Percentiles rank a stretch among this genome's conserved stretches.
These are phyloP conservation scores for Mucor lusitanicus DNA, from an alignment of 371 early-diverging fungal species.

Conservation along the genomic window DNA sequence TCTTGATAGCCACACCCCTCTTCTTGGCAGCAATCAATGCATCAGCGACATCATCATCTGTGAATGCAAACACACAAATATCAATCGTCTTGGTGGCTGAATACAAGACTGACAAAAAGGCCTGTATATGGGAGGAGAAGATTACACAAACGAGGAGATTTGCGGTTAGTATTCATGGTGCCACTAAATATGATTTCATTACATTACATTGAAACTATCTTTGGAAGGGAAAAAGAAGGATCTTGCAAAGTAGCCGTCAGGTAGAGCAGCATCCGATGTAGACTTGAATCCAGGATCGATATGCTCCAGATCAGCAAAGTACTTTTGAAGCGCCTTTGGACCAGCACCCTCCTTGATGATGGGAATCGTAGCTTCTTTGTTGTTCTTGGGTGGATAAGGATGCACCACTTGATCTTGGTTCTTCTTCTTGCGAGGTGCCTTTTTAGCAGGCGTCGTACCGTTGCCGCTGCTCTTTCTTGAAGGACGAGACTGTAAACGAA, in stretches of 20 bases:
- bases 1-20: constrained; percentile 52
- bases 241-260: constrained; percentile 36
- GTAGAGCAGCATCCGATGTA: constrained; percentile 13
- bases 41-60: constrained; percentile 68
- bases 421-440: constrained; percentile 16
- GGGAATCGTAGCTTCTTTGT: constrained; percentile 16
- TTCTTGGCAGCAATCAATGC: constrained; percentile 59
- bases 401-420: constrained; percentile 22
- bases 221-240: constrained; percentile 70
- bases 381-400: background rate
- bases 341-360: constrained; percentile 33
- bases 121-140: too few species aligned
- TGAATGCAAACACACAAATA: constrained; percentile 67
- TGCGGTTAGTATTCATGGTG: background rate
- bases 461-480: background rate
- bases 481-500: background rate
- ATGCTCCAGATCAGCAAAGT: constrained; percentile 16
- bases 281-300: background rate
- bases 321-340: constrained; percentile 30
- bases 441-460: background rate
- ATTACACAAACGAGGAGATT: background rate
- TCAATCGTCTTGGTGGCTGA: constrained; percentile 58
- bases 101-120: constrained; percentile 53
- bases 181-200: background rate
- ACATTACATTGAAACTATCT: constrained; percentile 56